Evolutionary conservation across 2,329 filamentous ascomycete genomes (phyloP).

Genomic region (Albifimbria verrucaria): DNA sequence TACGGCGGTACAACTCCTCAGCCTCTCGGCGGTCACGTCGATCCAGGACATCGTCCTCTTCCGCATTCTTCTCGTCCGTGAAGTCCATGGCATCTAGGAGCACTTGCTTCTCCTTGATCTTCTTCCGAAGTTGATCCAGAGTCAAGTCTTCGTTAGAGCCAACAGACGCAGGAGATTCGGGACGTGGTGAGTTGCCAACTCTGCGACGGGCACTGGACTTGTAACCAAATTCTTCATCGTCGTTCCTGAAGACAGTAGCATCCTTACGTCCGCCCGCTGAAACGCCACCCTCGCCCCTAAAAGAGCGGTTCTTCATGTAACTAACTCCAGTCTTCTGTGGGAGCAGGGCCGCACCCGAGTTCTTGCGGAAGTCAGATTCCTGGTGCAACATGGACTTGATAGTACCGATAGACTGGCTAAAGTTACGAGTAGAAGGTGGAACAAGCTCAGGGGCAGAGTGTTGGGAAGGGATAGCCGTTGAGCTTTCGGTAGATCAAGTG

Average conservation of each 20-base stretch:
- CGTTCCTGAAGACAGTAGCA: conserved; percentile 94
- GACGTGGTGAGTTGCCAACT: conserved; percentile 78
- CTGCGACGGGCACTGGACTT: conserved; percentile 89
- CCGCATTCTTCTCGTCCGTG: conserved; percentile 81
- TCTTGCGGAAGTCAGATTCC: conserved; percentile 87
- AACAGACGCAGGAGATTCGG: conserved; percentile 68
- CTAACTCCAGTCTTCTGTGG: conserved; percentile 98
- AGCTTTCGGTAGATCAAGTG: conserved; percentile 97
- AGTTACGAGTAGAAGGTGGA: conserved; percentile 89
- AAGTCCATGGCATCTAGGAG: conserved; percentile 95
- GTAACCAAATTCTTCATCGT: conserved; percentile 89
- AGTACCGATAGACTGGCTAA: conserved; percentile 88
- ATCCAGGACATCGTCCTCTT: conserved; percentile 91
- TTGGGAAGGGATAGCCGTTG: conserved; percentile 93
- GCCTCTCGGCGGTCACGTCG: conserved; percentile 86
- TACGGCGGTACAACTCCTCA: conserved; percentile 89
- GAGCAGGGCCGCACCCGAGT: conserved; percentile 82
- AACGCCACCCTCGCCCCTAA: conserved; percentile 62
- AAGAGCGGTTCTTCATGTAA: conserved; percentile 94
- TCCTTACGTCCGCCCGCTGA: conserved; percentile 72
- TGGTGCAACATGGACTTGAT: conserved; percentile 86
- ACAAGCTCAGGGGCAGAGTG: conserved; percentile 88
- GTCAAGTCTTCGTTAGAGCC: conserved; percentile 76
- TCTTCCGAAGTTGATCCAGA: conserved; percentile 86
- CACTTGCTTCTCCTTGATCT: conserved; percentile 90